phyloP scores from a whole-genome alignment of 2,329 filamentous ascomycete species.

The Lasiodiplodia sp. region DNA sequence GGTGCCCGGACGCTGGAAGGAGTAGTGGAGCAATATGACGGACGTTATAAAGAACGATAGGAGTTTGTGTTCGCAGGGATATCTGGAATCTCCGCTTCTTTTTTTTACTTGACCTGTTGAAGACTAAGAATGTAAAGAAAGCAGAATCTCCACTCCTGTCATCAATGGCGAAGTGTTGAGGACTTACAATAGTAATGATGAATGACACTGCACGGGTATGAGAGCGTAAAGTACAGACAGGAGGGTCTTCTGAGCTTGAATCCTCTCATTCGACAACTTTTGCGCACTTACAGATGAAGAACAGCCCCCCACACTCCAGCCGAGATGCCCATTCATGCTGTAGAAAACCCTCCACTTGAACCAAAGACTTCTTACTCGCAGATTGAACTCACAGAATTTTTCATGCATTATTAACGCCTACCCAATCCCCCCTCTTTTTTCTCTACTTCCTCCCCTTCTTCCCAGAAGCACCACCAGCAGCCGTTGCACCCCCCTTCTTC shows the following conservation, averaged over 20 bases:
- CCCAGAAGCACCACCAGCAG: neutral
- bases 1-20: neutral
- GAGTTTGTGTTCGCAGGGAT: neutral
- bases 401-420: neutral
- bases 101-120: neutral
- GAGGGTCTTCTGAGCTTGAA: no score
- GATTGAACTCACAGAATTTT: neutral
- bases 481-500: slow-evolving; percentile 27
- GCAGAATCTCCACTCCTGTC: neutral
- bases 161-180: neutral
- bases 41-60: neutral
- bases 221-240: no score
- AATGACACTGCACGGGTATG: no score
- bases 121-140: neutral
- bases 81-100: neutral
- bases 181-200: no score
- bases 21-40: neutral
- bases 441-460: neutral
- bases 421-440: no score
- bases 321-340: no score
- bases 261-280: no score
- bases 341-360: no score
- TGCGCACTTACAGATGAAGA: no score
- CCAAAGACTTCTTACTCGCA: no score
- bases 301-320: no score